A percentile compares a stretch with the other conserved stretches of the same genome.
Evolutionary conservation across 768 basidiomycete species (phyloP).

Genomic region (Tulasnella sp.): DNA sequence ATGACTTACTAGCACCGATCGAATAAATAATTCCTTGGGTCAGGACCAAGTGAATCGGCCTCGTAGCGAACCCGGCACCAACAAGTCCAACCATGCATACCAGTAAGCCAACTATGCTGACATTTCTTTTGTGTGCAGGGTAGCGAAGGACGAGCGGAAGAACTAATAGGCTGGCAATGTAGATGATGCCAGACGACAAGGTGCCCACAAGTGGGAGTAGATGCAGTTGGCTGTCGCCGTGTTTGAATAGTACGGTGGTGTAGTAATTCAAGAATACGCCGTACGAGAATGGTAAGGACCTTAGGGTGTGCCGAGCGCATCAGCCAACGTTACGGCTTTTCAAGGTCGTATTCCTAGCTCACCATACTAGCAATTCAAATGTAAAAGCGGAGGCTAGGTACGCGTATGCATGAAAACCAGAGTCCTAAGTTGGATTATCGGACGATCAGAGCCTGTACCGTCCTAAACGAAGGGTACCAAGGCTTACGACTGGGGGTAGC

Average conservation of each 20-base stretch:
- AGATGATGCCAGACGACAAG: constrained; percentile 11
- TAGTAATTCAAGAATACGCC: constrained; percentile 15
- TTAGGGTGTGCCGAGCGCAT: neutral
- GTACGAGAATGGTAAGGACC: constrained; percentile 12
- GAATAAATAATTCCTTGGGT: constrained; percentile 13
- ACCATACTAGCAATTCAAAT: constrained; percentile 12
- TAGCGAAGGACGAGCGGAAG: constrained; percentile 8
- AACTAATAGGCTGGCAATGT: constrained; percentile 10
- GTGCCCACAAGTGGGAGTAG: constrained; percentile 13
- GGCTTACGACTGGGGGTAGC: constrained; percentile 9
- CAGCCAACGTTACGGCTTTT: neutral
- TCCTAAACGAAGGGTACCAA: neutral
- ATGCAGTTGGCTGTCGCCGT: neutral
- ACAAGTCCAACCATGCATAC: constrained; percentile 2
- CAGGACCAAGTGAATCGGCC: constrained; percentile 2
- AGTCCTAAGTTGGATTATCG: neutral
- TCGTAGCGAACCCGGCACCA: constrained; percentile 5
- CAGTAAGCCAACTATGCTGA: constrained; percentile 2
- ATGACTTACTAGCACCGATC: constrained; percentile 6
- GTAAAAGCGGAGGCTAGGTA: constrained; percentile 11
- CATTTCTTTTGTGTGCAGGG: constrained; percentile 3
- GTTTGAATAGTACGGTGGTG: neutral
- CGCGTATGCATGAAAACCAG: constrained; percentile 12
- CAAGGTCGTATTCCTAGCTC: too few relatives aligned
- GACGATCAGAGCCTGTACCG: neutral